Conservation (phyloP, 768 basidiomycete species). For the Hypholoma sublateritium region DNA sequence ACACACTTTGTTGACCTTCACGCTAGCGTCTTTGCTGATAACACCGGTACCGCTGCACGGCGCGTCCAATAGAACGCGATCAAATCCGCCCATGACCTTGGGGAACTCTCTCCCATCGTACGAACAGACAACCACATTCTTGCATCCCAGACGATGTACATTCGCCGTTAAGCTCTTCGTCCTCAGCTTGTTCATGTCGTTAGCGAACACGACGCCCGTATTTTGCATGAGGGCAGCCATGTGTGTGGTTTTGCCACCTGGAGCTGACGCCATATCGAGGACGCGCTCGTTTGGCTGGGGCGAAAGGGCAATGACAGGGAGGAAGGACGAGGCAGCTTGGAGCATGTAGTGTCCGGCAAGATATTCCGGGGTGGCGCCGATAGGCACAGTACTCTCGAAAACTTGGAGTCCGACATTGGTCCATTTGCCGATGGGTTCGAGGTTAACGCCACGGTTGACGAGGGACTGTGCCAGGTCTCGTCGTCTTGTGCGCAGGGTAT, state of each 20-base stretch:
- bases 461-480: constrained; percentile 93
- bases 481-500: constrained; percentile 90
- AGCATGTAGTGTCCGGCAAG: constrained; percentile 99
- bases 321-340: constrained; percentile 97
- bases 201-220: constrained; percentile 96
- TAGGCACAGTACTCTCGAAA: constrained; percentile 93
- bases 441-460: constrained; percentile 93
- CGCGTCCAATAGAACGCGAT: constrained; percentile 94
- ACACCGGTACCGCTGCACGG: constrained; percentile 99
- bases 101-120: constrained; percentile 98
- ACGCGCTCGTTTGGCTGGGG: constrained; percentile 93
- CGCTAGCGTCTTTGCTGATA: constrained; percentile 95
- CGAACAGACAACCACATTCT: constrained; percentile 95
- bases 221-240: constrained; percentile 97
- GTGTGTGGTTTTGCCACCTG: constrained; percentile 97
- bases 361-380: constrained; percentile 98
- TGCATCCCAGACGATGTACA: constrained; percentile 94
- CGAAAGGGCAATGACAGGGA: constrained; percentile 95
- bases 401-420: constrained; percentile 98
- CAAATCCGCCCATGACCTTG: constrained; percentile 98
- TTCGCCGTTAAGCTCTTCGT: constrained; percentile 98
- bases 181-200: constrained; percentile 91
- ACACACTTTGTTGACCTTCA: constrained; percentile 94
- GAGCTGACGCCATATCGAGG: constrained; percentile 98
- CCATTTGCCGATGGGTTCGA: constrained; percentile 99